Evolutionary conservation across 2,329 filamentous ascomycete species (phyloP).

Genomic region (Apiospora hydei): DNA sequence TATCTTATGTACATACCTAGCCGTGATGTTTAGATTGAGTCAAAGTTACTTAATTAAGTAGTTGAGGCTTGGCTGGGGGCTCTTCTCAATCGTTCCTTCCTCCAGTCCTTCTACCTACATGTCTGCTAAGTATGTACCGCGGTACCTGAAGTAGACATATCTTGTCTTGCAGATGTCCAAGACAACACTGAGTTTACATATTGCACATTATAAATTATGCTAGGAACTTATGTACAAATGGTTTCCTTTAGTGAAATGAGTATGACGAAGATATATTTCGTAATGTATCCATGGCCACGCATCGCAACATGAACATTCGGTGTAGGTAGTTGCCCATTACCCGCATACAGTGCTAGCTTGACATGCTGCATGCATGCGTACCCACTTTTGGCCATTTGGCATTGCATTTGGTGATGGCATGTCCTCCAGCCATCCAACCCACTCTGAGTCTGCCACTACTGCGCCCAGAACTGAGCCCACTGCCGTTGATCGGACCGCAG

Average conservation of each 20-base stretch:
- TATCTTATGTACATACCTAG: no score
- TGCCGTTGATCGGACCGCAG: constrained; percentile 15
- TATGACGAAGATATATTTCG: background rate
- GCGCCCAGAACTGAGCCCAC: background rate
- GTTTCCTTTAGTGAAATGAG: background rate
- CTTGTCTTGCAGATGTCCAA: background rate
- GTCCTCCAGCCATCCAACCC: no score
- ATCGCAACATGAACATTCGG: background rate
- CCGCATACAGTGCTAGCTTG: background rate
- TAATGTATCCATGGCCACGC: background rate
- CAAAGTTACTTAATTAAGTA: background rate
- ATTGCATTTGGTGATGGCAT: background rate
- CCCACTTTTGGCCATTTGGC: constrained; percentile 3
- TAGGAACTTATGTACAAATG: background rate
- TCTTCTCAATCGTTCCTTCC: background rate
- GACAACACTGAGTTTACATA: background rate
- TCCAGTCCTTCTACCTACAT: background rate
- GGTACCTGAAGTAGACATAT: background rate
- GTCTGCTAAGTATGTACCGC: no score
- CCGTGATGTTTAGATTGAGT: background rate
- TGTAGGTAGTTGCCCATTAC: background rate
- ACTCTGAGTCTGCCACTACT: no score
- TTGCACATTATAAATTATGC: background rate
- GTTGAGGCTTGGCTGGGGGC: background rate
- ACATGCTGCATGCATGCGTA: background rate